Conservation (phyloP, 768 basidiomycete genomes). For the Pholiota microspora region DNA sequence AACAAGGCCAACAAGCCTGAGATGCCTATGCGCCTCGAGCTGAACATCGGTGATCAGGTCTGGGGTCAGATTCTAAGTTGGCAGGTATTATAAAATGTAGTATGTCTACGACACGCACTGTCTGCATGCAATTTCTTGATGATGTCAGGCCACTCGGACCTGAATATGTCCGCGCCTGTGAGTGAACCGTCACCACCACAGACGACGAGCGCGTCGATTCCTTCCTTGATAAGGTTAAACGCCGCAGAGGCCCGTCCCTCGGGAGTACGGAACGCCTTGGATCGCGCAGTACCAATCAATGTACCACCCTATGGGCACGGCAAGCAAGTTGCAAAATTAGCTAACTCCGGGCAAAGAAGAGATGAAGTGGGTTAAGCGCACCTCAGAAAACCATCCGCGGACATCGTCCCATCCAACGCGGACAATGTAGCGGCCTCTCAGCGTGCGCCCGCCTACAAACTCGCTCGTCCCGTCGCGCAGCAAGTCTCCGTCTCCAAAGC, state of each 20-base stretch:
- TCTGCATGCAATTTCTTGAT: slow-evolving; percentile 63
- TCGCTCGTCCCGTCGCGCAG: slow-evolving; percentile 83
- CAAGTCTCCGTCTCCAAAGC: slow-evolving; percentile 79
- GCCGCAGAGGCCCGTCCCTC: slow-evolving; percentile 92
- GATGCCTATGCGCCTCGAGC: slow-evolving; percentile 68
- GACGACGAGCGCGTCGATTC: slow-evolving; percentile 95
- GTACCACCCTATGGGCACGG: slow-evolving; percentile 73
- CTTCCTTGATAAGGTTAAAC: slow-evolving; percentile 90
- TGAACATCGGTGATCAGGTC: slow-evolving; percentile 77
- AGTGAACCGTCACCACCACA: slow-evolving; percentile 97
- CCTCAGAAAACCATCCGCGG: slow-evolving; percentile 90
- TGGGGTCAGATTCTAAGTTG: slow-evolving; percentile 22
- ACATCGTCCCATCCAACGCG: slow-evolving; percentile 99
- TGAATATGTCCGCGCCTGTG: slow-evolving; percentile 93
- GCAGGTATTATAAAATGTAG: not conserved
- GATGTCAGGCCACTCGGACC: slow-evolving; percentile 92
- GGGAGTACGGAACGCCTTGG: slow-evolving; percentile 74
- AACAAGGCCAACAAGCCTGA: slow-evolving; percentile 97
- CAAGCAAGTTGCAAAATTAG: not conserved
- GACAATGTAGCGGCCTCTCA: slow-evolving; percentile 92
- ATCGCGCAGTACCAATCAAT: slow-evolving; percentile 91
- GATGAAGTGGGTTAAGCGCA: slow-evolving; percentile 28
- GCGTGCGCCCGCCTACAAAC: slow-evolving; percentile 59
- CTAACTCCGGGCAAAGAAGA: slow-evolving; percentile 1
- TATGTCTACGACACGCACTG: slow-evolving; percentile 38